phyloP scores from a whole-genome alignment of 495 filamentous ascomycete genomes.

The Penicillium robsamsonii region DNA sequence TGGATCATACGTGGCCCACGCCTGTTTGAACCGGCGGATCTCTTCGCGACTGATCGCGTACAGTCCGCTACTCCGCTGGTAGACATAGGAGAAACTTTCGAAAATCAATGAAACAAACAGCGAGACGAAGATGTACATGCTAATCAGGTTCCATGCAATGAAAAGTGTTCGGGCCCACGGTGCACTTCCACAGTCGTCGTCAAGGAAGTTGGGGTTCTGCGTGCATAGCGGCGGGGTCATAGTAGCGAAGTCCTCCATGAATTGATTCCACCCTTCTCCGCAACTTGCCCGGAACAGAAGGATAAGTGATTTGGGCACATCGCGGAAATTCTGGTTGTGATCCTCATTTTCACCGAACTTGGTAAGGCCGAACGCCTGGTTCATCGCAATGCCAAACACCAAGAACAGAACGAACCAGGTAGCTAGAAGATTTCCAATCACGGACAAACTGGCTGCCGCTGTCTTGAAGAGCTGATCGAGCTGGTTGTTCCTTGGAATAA shows the following conservation, averaged over 20 bases:
- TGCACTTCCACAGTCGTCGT: constrained; percentile 90
- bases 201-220: constrained; percentile 60
- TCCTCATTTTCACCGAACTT: constrained; percentile 72
- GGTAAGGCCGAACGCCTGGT: constrained; percentile 94
- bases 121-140: constrained; percentile 99
- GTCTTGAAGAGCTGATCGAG: constrained; percentile 99
- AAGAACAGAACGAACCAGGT: constrained; percentile 98
- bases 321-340: constrained; percentile 88
- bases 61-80: constrained; percentile 79
- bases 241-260: constrained; percentile 94
- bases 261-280: constrained; percentile 92
- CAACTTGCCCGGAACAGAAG: constrained; percentile 88
- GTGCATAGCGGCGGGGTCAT: constrained; percentile 77
- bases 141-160: constrained; percentile 96
- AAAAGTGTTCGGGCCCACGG: constrained; percentile 86
- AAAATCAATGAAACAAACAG: constrained; percentile 98
- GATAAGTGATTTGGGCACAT: constrained; percentile 89
- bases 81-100: constrained; percentile 99
- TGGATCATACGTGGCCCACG: constrained; percentile 94
- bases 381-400: constrained; percentile 93
- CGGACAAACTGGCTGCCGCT: constrained; percentile 87
- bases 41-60: constrained; percentile 87
- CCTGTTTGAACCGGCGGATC: constrained; percentile 94
- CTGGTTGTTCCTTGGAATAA: constrained; percentile 96
- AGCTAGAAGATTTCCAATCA: constrained; percentile 88